Conservation (phyloP, 202 grass and related monocot genomes). For the Eragrostis tef region DNA sequence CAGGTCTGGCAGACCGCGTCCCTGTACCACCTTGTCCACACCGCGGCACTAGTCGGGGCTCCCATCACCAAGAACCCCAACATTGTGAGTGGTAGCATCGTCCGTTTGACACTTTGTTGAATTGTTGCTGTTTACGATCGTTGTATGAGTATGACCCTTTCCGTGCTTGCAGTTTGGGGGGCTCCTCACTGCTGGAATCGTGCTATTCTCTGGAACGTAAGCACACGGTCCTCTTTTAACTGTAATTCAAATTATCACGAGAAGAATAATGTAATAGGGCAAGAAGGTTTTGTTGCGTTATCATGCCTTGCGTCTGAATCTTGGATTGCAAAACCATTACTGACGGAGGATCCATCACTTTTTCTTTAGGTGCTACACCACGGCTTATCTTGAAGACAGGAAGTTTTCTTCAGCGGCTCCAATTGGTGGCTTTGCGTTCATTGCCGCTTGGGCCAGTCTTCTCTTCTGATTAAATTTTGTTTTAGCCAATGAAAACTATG, state of each 20-base stretch:
- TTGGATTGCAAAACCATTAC: constrained; percentile 6
- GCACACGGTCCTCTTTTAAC: not conserved
- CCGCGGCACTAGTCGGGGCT: constrained; percentile 82
- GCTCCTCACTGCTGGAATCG: constrained; percentile 78
- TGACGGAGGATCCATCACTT: constrained; percentile 3
- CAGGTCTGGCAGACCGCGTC: constrained; percentile 89
- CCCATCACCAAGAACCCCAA: constrained; percentile 77
- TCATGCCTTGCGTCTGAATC: constrained; percentile 3
- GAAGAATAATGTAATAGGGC: not conserved
- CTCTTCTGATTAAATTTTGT: constrained; percentile 63
- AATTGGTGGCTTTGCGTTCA: constrained; percentile 84
- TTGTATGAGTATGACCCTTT: constrained; percentile 18
- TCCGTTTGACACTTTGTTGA: not conserved
- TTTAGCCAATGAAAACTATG: constrained; percentile 24
- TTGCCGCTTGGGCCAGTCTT: constrained; percentile 79
- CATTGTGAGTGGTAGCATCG: constrained; percentile 51
- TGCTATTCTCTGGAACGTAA: constrained; percentile 95
- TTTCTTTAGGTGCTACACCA: constrained; percentile 74
- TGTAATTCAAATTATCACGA: not conserved
- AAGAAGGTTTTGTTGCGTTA: not conserved
- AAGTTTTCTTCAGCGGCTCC: constrained; percentile 73
- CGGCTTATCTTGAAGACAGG: constrained; percentile 88
- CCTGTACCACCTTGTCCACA: constrained; percentile 92
- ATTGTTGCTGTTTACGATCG: constrained; percentile 6
- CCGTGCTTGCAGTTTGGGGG: constrained; percentile 77